Evolutionary conservation across 2,329 filamentous ascomycete species (phyloP).

Genomic region (Chrysosphaeria jannelii): DNA sequence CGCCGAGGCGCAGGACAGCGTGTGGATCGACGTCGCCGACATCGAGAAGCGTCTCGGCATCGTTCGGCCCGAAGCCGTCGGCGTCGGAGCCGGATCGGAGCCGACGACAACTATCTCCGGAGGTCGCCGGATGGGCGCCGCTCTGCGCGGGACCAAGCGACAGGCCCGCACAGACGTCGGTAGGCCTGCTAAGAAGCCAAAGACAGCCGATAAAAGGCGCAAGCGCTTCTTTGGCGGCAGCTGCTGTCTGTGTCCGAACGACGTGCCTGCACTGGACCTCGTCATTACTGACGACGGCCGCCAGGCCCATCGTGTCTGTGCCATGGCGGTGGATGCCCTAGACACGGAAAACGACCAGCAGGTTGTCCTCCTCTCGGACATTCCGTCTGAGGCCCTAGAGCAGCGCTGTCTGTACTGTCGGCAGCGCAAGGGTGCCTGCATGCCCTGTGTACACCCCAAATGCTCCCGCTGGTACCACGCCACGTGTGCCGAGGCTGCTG

Average conservation of each 20-base stretch:
- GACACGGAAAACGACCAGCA: slow-evolving; percentile 47
- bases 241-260: slow-evolving; percentile 78
- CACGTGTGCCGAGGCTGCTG: slow-evolving; percentile 74
- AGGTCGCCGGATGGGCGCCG: no score
- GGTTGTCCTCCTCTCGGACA: slow-evolving; percentile 45
- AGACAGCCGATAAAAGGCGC: no score
- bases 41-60: slow-evolving; percentile 84
- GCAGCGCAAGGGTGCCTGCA: slow-evolving; percentile 80
- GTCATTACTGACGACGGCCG: slow-evolving; percentile 66
- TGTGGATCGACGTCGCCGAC: slow-evolving; percentile 91
- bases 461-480: slow-evolving; percentile 83
- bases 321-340: no score
- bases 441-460: slow-evolving; percentile 88
- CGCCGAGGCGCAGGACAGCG: slow-evolving; percentile 79
- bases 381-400: slow-evolving; percentile 64
- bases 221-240: slow-evolving; percentile 16
- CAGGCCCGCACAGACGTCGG: no score
- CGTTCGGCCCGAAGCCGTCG: slow-evolving; percentile 59
- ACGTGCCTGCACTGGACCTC: slow-evolving; percentile 54
- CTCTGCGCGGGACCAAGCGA: no score
- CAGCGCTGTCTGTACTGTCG: slow-evolving; percentile 89
- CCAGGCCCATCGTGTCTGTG: slow-evolving; percentile 67
- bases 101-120: no score
- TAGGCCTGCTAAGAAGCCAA: no score
- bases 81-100: no score